Conservation (phyloP, 2,329 filamentous ascomycete species). For the Fusarium sp. region DNA sequence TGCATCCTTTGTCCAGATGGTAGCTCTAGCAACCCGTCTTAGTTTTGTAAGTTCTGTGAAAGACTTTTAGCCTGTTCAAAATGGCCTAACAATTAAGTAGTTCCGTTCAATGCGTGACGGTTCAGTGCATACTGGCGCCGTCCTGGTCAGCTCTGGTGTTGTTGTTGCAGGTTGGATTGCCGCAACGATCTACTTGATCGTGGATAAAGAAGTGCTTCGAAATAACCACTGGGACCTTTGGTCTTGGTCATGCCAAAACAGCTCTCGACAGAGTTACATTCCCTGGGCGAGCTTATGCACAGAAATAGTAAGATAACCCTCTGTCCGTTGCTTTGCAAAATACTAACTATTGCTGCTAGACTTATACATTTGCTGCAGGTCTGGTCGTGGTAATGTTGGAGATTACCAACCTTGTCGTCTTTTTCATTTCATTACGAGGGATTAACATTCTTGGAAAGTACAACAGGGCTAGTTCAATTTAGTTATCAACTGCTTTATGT, state of each 20-base stretch:
- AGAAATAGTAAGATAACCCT: background rate
- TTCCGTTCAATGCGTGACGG: background rate
- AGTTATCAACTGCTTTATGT: background rate
- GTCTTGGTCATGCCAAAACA: conserved; percentile 16
- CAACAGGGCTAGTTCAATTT: background rate
- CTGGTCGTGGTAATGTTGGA: background rate
- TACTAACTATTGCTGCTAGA: rapidly evolving
- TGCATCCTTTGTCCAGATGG: background rate
- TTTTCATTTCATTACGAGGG: background rate
- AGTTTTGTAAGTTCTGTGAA: background rate
- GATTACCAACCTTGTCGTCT: background rate
- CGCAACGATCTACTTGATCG: background rate
- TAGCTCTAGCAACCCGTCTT: background rate
- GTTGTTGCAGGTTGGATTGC: background rate
- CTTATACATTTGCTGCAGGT: background rate
- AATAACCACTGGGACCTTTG: conserved; percentile 21
- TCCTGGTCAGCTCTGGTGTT: background rate
- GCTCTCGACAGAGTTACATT: conserved; percentile 10
- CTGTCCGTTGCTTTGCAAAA: rapidly evolving
- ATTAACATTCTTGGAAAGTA: conserved; percentile 9
- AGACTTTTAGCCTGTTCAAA: rapidly evolving
- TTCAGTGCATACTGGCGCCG: background rate
- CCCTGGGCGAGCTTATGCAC: background rate
- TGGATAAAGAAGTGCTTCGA: background rate
- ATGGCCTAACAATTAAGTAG: background rate